Percentiles rank a stretch among this genome's conserved stretches.
Evolutionary conservation across 352 stramenopile species (phyloP).

Genomic region (Globisporangium camurandrum): DNA sequence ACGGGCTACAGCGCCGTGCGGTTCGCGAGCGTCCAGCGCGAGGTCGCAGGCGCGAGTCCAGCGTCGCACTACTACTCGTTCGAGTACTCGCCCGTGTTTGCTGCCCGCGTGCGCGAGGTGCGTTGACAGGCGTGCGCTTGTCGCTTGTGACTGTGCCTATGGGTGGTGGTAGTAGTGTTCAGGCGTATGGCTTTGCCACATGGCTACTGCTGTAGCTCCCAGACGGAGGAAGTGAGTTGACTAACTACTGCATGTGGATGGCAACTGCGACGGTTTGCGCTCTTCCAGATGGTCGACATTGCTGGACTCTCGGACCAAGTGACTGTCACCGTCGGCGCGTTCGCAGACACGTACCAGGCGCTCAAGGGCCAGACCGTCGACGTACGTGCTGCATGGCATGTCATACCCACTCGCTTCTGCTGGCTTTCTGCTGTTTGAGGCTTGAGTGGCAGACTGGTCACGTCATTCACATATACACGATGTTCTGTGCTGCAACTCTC

Average conservation of each 20-base stretch:
- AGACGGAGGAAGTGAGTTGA: no score
- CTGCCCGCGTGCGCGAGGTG: constrained; percentile 20
- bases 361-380: constrained; percentile 24
- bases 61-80: constrained; percentile 39
- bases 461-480: background rate
- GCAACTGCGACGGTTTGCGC: background rate
- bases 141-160: background rate
- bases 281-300: constrained; percentile 31
- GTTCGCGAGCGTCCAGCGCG: constrained; percentile 30
- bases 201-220: no score
- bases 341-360: constrained; percentile 18
- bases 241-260: background rate
- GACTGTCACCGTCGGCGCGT: constrained; percentile 22
- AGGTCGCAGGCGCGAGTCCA: constrained; percentile 16
- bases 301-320: constrained; percentile 29
- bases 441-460: no score
- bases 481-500: background rate
- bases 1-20: constrained; percentile 38
- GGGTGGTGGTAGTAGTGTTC: no score
- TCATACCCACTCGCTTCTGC: background rate
- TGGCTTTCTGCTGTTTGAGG: no score
- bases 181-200: no score
- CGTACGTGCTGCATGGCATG: constrained; percentile 7
- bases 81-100: constrained; percentile 30
- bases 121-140: background rate